Evolutionary conservation across 352 stramenopile genomes (phyloP), one percentile per base, ranked within the genome.

Genomic region (Phytophthora citrophthora): DNA sequence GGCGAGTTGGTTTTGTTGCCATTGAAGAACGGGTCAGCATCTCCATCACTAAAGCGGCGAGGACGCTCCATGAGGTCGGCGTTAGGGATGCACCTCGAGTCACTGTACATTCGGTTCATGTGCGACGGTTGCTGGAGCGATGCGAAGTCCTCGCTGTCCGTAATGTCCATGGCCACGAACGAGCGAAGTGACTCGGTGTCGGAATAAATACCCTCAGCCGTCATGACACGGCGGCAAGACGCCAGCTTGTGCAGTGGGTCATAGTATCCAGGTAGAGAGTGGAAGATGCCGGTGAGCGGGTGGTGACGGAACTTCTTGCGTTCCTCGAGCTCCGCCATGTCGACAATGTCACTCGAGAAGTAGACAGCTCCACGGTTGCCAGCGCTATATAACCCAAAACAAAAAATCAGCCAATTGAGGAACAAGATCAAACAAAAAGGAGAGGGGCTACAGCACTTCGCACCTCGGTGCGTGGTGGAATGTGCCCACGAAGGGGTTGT

Each of bases 381-480:
- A 38, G 88, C 88, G 54, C 86, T 93, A 29, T 13, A 34, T 11
- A 69, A 23, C 18, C 20, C 7, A 9, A 55, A 40, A 51, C 18
- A 44, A 75, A 44, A 10, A 18, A 13, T 54, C 16, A 61, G 20
- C 27, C n/a, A 54, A 7, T 13, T 11, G 5, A 15, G 24, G 57
- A 16, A 24, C 52, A 46, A n/a, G n/a, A 4, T 39, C 9, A 34
- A 32, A 34, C 9, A 10, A 34, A 8, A 11, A 34, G 29, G 29
- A 43, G 16, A 41, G 20, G n/a, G 59, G 2, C 23, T 39, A 1
- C n/a, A 40, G 10, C 41, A 8, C 59, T 23, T 26, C 61, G 49
- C 67, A 93, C 85, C 85, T 96, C 36, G 88, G 88, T n/a, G 88
- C 88, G 65, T 96, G 87, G 59, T 96, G 88, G 70, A 96, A 96